Percentiles rank a stretch among this genome's conserved stretches.
Evolutionary conservation across 1,284 basidiomycete genomes (phyloP).

Genomic region (Pseudozyma tsukubaensis): DNA sequence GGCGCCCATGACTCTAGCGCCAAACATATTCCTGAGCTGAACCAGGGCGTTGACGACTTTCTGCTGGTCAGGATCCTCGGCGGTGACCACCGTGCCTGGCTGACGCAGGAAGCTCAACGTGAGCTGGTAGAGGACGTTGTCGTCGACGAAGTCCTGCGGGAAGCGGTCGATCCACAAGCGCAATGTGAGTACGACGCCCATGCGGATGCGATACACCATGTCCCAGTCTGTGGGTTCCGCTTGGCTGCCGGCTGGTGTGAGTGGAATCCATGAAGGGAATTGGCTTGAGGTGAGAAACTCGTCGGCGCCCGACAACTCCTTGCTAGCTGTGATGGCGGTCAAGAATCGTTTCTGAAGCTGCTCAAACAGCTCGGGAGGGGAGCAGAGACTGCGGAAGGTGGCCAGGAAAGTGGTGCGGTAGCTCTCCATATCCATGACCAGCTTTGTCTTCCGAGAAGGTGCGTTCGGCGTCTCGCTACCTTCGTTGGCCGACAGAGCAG

Average conservation of each 20-base stretch:
- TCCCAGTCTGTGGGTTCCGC: constrained; percentile 62
- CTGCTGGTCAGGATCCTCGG: constrained; percentile 51
- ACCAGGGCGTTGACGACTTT: constrained; percentile 45
- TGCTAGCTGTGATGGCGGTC: constrained; percentile 59
- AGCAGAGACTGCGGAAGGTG: constrained; percentile 58
- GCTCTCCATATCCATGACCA: constrained; percentile 56
- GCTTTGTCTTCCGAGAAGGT: constrained; percentile 35
- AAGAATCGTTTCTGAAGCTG: constrained; percentile 61
- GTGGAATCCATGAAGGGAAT: constrained; percentile 62
- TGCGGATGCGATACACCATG: constrained; percentile 56
- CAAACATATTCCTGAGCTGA: constrained; percentile 43
- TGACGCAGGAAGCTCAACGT: constrained; percentile 51
- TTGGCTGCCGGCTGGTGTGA: constrained; percentile 35
- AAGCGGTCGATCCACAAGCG: constrained; percentile 60
- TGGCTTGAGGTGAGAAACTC: constrained; percentile 55
- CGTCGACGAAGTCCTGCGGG: constrained; percentile 63
- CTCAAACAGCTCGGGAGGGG: constrained; percentile 60
- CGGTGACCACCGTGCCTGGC: constrained; percentile 26
- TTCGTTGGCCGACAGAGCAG: constrained; percentile 13
- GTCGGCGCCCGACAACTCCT: constrained; percentile 55
- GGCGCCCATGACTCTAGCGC: constrained; percentile 48
- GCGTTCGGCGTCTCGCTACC: constrained; percentile 24
- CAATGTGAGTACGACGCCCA: constrained; percentile 55
- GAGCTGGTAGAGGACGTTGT: constrained; percentile 55
- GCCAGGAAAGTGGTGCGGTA: constrained; percentile 61